Evolutionary conservation across 2,329 filamentous ascomycete genomes (phyloP).

Genomic region (Colletotrichum gloeosporioides): DNA sequence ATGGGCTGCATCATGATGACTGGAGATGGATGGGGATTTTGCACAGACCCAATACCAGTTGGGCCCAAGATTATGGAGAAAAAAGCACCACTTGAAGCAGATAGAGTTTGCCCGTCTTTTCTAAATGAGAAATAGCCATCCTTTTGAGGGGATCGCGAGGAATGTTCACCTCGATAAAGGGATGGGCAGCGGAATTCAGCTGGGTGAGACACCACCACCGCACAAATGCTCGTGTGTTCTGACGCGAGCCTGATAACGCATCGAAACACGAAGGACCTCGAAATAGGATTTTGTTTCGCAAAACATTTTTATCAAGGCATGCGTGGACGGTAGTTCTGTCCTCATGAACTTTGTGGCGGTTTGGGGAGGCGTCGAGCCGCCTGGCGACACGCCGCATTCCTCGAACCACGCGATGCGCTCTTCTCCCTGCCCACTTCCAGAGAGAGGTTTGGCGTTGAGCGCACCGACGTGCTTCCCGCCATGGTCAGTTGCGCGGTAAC

Average conservation of each 20-base stretch:
- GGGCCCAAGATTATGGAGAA: background rate
- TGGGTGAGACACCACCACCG: background rate
- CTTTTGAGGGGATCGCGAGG: slow-evolving; percentile 15
- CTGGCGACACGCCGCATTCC: background rate
- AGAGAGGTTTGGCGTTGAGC: background rate
- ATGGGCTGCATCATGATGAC: slow-evolving; percentile 2
- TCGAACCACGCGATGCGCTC: background rate
- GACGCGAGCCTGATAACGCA: background rate
- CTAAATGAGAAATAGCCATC: background rate
- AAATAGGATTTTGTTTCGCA: background rate
- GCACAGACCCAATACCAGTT: background rate
- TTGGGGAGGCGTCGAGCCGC: background rate
- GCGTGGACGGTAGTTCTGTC: background rate
- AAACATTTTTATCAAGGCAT: background rate
- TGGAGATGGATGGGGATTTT: background rate
- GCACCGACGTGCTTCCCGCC: background rate
- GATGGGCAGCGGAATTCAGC: slow-evolving; percentile 11
- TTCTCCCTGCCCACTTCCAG: background rate
- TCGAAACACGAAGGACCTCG: background rate
- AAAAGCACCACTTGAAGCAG: background rate
- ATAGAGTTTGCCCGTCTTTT: background rate
- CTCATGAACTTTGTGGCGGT: background rate
- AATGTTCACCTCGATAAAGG: slow-evolving; percentile 15
- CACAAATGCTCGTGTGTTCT: background rate
- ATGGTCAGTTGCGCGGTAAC: background rate